Percentiles rank a stretch among this genome's conserved stretches.
Evolutionary conservation across 1,139 yeast species (phyloP).

Genomic region (Yamadazyma aaseri): DNA sequence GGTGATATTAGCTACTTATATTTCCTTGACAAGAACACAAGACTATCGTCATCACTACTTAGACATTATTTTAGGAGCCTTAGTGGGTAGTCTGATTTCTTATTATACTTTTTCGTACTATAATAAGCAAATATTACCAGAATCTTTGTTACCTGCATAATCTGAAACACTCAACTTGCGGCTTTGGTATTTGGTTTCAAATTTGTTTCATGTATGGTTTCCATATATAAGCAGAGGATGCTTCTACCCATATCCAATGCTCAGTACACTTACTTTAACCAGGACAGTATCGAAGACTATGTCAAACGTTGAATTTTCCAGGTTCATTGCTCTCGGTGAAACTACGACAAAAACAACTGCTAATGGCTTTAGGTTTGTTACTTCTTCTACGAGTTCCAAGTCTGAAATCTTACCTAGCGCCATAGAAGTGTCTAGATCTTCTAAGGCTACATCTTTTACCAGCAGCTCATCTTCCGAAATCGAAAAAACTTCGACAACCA

Average conservation of each 20-base stretch:
- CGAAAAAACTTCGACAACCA: no score
- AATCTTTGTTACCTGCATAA: constrained; percentile 1
- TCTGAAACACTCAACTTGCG: constrained; percentile 6
- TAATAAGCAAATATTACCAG: background rate
- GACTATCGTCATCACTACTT: constrained; percentile 78
- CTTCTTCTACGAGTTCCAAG: constrained; percentile 2
- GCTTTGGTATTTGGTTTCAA: constrained; percentile 7
- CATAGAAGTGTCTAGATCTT: no score
- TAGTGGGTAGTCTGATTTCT: constrained; percentile 22
- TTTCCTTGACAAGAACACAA: constrained; percentile 62
- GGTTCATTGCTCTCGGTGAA: constrained; percentile 2
- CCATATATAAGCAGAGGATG: constrained; percentile 3
- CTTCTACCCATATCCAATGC: constrained; percentile 1
- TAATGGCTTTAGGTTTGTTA: background rate
- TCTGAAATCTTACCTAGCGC: no score
- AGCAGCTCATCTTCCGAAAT: no score
- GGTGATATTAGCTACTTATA: constrained; percentile 40
- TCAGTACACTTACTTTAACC: background rate
- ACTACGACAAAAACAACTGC: background rate
- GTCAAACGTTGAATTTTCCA: constrained; percentile 7
- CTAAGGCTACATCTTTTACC: no score
- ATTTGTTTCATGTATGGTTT: constrained; percentile 7
- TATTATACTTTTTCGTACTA: constrained; percentile 1
- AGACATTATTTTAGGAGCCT: constrained; percentile 60
- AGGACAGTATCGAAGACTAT: constrained; percentile 4